Percentiles rank a stretch among this genome's conserved stretches.
These are phyloP conservation scores for Penicillium alfredii DNA, from an alignment of 495 filamentous ascomycete species.

Conservation along the genomic window DNA sequence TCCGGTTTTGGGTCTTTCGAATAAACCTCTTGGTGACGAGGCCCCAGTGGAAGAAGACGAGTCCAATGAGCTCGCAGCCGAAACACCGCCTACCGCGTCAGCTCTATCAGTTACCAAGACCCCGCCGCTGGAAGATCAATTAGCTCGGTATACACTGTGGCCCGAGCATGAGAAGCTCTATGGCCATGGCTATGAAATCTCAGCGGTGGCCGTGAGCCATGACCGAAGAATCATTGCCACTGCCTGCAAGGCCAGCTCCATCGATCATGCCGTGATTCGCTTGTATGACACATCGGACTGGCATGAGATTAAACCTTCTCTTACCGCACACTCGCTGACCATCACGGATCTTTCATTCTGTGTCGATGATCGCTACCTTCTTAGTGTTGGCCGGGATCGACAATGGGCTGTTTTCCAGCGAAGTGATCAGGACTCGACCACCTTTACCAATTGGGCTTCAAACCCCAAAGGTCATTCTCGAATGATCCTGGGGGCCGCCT, in stretches of 20 bases:
- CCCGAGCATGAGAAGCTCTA: slow-evolving; percentile 96
- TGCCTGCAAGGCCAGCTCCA: slow-evolving; percentile 86
- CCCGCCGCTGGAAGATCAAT: slow-evolving; percentile 83
- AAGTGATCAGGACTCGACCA: slow-evolving; percentile 27
- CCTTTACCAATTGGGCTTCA: slow-evolving; percentile 50
- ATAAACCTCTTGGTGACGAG: slow-evolving; percentile 73
- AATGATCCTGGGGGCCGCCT: slow-evolving; percentile 83
- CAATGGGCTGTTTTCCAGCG: slow-evolving; percentile 79
- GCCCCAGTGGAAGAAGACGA: slow-evolving; percentile 46
- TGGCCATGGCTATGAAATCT: slow-evolving; percentile 98
- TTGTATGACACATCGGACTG: slow-evolving; percentile 80
- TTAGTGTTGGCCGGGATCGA: slow-evolving; percentile 87
- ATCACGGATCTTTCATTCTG: slow-evolving; percentile 77
- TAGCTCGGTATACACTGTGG: slow-evolving; percentile 89
- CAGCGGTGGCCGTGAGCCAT: slow-evolving; percentile 73
- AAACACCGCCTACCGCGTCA: slow-evolving; percentile 19
- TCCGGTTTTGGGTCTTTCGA: slow-evolving; percentile 90
- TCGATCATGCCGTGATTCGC: slow-evolving; percentile 91
- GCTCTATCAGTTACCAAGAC: slow-evolving; percentile 44
- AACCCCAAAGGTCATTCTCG: slow-evolving; percentile 82
- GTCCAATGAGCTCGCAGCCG: slow-evolving; percentile 23
- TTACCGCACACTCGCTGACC: slow-evolving; percentile 77
- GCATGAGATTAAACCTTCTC: slow-evolving; percentile 79
- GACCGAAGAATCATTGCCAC: slow-evolving; percentile 74
- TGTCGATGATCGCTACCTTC: slow-evolving; percentile 60